These are phyloP conservation scores for Chlamydomonas schloesseri DNA, from an alignment of 139 green algal species.

Conservation along the genomic window DNA sequence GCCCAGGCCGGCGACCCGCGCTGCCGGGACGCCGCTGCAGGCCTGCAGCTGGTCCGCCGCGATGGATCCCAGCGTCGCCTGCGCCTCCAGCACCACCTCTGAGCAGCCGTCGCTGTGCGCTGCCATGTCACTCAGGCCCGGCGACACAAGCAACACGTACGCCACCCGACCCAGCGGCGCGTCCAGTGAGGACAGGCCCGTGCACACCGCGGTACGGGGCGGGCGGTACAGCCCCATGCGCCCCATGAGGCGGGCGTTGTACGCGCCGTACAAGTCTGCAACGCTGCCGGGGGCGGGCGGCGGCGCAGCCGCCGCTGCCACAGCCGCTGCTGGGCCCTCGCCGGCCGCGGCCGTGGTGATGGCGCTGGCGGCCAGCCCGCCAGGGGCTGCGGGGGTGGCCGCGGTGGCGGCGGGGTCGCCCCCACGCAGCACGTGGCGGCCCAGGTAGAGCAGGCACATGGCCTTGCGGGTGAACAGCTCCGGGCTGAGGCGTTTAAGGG, in stretches of 20 bases:
- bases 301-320: not conserved
- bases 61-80: not conserved
- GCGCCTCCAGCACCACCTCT: slow-evolving; percentile 7
- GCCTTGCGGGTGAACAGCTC: slow-evolving; percentile 12
- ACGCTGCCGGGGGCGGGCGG: not conserved
- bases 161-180: slow-evolving; percentile 6
- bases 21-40: slow-evolving; percentile 18
- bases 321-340: not conserved
- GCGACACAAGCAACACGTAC: slow-evolving; percentile 19
- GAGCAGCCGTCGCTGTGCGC: not conserved
- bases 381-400: not conserved
- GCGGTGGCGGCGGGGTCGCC: not conserved
- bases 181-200: slow-evolving; percentile 9
- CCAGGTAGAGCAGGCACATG: slow-evolving; percentile 12
- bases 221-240: slow-evolving; percentile 11
- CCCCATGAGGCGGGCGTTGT: slow-evolving; percentile 7
- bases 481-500: not conserved
- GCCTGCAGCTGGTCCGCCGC: slow-evolving; percentile 5
- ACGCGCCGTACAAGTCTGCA: not conserved
- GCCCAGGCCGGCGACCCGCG: not conserved
- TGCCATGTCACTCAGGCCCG: not conserved
- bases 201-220: not conserved
- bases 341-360: not conserved
- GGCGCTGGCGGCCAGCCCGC: not conserved
- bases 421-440: slow-evolving; percentile 23